phyloP scores from a whole-genome alignment of 2,329 filamentous ascomycete species.

The Apiospora rasikravindrae region DNA sequence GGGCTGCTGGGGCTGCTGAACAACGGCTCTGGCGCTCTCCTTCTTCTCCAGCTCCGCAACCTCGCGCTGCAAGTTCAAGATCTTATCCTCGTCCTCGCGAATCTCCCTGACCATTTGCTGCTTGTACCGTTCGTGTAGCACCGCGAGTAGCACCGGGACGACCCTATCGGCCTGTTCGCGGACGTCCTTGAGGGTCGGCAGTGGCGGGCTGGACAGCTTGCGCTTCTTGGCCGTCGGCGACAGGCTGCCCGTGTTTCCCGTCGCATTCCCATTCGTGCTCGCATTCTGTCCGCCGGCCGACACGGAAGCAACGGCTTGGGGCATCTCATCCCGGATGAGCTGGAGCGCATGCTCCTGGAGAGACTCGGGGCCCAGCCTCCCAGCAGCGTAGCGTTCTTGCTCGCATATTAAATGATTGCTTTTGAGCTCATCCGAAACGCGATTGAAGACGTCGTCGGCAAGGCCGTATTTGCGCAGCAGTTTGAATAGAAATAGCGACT shows the following conservation, averaged over 20 bases:
- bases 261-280: constrained; percentile 33
- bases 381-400: constrained; percentile 73
- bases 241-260: constrained; percentile 44
- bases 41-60: constrained; percentile 70
- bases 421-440: constrained; percentile 76
- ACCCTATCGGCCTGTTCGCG: constrained; percentile 53
- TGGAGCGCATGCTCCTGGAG: constrained; percentile 80
- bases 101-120: constrained; percentile 73
- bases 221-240: constrained; percentile 72
- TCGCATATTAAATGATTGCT: constrained; percentile 75
- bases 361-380: constrained; percentile 76
- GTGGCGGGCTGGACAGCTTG: constrained; percentile 70
- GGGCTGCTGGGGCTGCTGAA: constrained; percentile 9
- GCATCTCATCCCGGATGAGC: constrained; percentile 76
- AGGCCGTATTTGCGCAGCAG: constrained; percentile 73
- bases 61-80: constrained; percentile 68
- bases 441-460: constrained; percentile 68
- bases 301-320: constrained; percentile 55
- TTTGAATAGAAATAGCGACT: constrained; percentile 85
- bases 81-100: constrained; percentile 73
- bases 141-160: constrained; percentile 43
- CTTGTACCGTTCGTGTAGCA: constrained; percentile 77
- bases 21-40: constrained; percentile 32
- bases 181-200: constrained; percentile 70
- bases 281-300: constrained; percentile 35